Base-by-base conservation (phyloP, 2,329 filamentous ascomycete species). In the Coniella lustricola region DNA sequence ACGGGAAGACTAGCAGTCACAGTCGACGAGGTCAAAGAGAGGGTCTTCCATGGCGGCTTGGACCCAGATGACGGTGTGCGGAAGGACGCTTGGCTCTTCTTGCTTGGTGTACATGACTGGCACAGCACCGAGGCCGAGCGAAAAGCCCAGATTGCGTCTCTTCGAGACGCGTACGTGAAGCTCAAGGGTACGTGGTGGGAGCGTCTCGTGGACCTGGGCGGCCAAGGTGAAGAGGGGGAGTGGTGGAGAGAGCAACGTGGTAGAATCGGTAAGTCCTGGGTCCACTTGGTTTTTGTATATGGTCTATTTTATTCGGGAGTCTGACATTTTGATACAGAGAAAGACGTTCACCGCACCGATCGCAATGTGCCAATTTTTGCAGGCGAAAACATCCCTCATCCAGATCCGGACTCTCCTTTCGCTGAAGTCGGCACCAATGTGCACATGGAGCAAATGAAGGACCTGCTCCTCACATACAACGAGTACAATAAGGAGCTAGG, bases 101-200 rank as follows among this genome's bases (percentile, higher is more conserved):
- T 98, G 14, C 76, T 98, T 0, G 93, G 88, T 1, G 86, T 98
- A 0, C 87, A 95, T 60, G 84, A 91, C 2, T 98, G 94, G 94
- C 82, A 95, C 57, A 95, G 89, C 64, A 90, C 85, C 0, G 74
- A 74, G 1, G 88, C 95, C 52, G 93, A 98, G 62, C 79, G 93
- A 34, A 87, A 83, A 59, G 88, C 84, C 0, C 79, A 90, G 57
- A 74, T 90, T 58, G 91, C 93, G 40, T 94, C 87, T 7, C 76
- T 94, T 31, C 76, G 93, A 9, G 93, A 98, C 59, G 89, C 94
- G 58, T 98, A 97, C 64, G 87, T 97, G 51, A 85, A 90, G 55
- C 74, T 98, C 37, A 98, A 98, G 67, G 89, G 86, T 5, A 78
- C 85, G 0, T 98, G 93, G 94, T 98, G 94, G 94, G 90, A 97